Conservation (phyloP, 257 asterid species). For the Gynochthodes officinalis region DNA sequence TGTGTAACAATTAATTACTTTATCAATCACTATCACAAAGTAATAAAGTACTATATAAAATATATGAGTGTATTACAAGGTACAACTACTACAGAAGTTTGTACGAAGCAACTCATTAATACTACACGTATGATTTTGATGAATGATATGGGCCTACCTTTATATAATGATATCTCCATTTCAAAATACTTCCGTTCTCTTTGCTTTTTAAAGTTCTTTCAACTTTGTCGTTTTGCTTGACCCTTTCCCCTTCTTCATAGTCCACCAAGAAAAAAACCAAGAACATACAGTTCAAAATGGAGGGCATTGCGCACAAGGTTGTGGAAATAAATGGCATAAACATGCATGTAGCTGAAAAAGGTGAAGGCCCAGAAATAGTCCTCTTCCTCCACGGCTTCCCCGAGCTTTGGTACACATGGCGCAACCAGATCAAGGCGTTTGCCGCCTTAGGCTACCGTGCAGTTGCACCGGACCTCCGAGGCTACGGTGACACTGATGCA, state of each 20-base stretch:
- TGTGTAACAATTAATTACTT: no score
- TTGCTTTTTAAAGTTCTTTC: not conserved
- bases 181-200: not conserved
- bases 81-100: no score
- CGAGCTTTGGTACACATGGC: conserved; percentile 94
- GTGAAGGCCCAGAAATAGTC: conserved; percentile 45
- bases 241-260: not conserved
- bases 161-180: no score
- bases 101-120: no score
- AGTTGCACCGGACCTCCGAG: conserved; percentile 90
- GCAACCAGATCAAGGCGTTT: conserved; percentile 62
- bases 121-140: no score
- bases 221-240: not conserved
- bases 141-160: no score
- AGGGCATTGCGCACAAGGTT: conserved; percentile 48
- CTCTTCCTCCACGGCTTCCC: conserved; percentile 97
- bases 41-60: no score
- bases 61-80: no score
- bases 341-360: conserved; percentile 85
- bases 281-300: conserved; percentile 28
- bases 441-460: conserved; percentile 74
- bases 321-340: conserved; percentile 64
- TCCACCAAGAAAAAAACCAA: not conserved
- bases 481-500: conserved; percentile 72
- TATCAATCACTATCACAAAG: no score